Conservation (phyloP, 164 flowering plant species). For the Kalanchoe fedtschenkoi region DNA sequence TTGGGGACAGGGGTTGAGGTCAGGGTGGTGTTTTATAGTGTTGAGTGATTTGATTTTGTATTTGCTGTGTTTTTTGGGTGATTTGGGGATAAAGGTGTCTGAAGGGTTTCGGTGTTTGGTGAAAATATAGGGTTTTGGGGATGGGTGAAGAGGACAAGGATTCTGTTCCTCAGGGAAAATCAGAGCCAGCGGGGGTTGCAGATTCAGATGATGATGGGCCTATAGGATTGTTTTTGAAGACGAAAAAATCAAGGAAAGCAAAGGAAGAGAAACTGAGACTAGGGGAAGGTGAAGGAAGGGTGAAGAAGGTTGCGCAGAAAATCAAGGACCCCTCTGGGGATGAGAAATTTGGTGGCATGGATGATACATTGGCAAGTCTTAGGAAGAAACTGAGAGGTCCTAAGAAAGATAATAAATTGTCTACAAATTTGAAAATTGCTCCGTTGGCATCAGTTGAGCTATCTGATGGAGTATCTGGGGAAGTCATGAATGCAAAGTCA, state of each 20-base stretch:
- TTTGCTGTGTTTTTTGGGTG: too few species aligned
- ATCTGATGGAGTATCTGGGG: conserved; percentile 3
- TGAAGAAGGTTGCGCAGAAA: conserved; percentile 18
- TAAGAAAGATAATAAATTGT: conserved; percentile 38
- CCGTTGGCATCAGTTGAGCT: conserved; percentile 9
- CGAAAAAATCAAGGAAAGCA: conserved; percentile 18
- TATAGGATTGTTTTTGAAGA: conserved; percentile 4
- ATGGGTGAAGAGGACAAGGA: conserved; percentile 17
- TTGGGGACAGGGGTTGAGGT: too few species aligned
- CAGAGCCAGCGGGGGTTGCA: not conserved
- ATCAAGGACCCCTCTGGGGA: conserved; percentile 16
- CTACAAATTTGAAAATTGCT: too few species aligned
- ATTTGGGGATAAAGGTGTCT: conserved; percentile 16
- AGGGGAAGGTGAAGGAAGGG: conserved; percentile 15
- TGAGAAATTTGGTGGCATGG: conserved; percentile 48
- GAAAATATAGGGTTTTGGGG: conserved; percentile 16
- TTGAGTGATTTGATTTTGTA: too few species aligned
- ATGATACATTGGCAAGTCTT: conserved; percentile 63
- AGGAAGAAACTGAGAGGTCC: conserved; percentile 61
- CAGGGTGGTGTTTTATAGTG: too few species aligned
- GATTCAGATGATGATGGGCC: conserved; percentile 6
- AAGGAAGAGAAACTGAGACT: conserved; percentile 36
- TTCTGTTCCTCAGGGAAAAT: not conserved
- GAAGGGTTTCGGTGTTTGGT: conserved; percentile 6
- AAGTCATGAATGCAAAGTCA: conserved; percentile 7